Conservation (phyloP, 1,139 yeast genomes). For the Zygoascus hellenicus region DNA sequence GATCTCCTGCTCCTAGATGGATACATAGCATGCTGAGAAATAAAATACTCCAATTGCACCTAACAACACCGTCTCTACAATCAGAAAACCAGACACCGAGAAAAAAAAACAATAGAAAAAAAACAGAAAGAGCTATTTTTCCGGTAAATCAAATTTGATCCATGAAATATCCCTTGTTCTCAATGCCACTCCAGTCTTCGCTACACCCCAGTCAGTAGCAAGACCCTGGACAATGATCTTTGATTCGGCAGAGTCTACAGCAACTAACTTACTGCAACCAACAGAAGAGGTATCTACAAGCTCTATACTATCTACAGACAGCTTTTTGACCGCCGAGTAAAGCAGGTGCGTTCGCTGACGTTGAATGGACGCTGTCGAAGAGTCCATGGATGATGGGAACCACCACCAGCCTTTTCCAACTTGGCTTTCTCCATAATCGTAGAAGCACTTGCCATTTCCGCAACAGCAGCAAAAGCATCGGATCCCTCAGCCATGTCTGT, state of each 20-base stretch:
- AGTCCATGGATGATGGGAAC: slow-evolving; percentile 1
- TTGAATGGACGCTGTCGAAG: slow-evolving; percentile 17
- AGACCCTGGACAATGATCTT: slow-evolving; percentile 22
- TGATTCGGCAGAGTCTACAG: slow-evolving; percentile 26
- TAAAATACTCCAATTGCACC: no score
- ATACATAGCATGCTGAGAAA: slow-evolving; percentile 20
- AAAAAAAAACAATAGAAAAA: no score
- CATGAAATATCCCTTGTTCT: slow-evolving; percentile 6
- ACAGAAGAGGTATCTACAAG: slow-evolving; percentile 14
- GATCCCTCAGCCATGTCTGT: slow-evolving; percentile 19
- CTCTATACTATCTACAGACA: slow-evolving; percentile 9
- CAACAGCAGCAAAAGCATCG: neutral
- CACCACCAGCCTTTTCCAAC: neutral
- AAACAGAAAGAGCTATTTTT: no score
- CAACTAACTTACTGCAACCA: slow-evolving; percentile 17
- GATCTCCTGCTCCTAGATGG: slow-evolving; percentile 36
- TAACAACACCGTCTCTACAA: no score
- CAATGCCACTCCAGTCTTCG: neutral
- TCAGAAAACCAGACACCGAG: no score
- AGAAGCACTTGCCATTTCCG: neutral
- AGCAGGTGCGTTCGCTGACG: slow-evolving; percentile 19
- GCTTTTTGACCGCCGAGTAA: slow-evolving; percentile 12
- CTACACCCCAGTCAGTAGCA: slow-evolving; percentile 24
- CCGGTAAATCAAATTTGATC: slow-evolving; percentile 1
- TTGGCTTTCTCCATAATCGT: neutral